phyloP scores from a whole-genome alignment of 2,329 filamentous ascomycete genomes.

The Chaetothyriales sp. region DNA sequence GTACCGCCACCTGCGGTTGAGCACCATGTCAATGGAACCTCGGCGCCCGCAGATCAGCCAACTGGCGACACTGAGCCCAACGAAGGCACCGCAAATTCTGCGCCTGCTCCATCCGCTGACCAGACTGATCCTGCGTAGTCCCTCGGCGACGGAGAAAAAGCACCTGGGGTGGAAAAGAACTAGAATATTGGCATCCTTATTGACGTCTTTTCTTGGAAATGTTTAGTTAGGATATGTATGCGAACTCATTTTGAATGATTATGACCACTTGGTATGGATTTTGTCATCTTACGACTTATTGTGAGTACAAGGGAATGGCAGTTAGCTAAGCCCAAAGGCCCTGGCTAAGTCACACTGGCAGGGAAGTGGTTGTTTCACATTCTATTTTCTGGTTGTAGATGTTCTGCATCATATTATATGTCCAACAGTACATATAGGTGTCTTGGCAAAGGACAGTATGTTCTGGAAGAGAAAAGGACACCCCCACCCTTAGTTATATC shows the following conservation, averaged over 20 bases:
- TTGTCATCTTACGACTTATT: neutral
- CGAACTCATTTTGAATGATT: neutral
- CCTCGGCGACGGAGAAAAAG: neutral
- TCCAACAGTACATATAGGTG: too few relatives aligned
- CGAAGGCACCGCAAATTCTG: neutral
- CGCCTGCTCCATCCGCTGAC: neutral
- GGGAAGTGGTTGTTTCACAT: too few relatives aligned
- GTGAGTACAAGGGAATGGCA: neutral
- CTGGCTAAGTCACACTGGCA: too few relatives aligned
- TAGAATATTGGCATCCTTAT: neutral
- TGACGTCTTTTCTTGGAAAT: neutral
- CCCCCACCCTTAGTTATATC: too few relatives aligned
- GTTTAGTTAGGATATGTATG: neutral
- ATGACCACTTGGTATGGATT: neutral
- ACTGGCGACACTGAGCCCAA: neutral
- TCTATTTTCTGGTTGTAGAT: too few relatives aligned
- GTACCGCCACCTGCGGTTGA: neutral
- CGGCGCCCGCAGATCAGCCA: neutral
- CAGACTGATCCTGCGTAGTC: neutral
- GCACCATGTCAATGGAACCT: neutral
- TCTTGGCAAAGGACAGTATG: too few relatives aligned
- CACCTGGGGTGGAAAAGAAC: neutral
- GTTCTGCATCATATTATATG: too few relatives aligned
- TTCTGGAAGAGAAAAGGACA: too few relatives aligned
- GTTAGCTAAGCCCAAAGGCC: neutral